phyloP scores from a whole-genome alignment of 495 filamentous ascomycete species.

The Aspergillus incahuasiensis region DNA sequence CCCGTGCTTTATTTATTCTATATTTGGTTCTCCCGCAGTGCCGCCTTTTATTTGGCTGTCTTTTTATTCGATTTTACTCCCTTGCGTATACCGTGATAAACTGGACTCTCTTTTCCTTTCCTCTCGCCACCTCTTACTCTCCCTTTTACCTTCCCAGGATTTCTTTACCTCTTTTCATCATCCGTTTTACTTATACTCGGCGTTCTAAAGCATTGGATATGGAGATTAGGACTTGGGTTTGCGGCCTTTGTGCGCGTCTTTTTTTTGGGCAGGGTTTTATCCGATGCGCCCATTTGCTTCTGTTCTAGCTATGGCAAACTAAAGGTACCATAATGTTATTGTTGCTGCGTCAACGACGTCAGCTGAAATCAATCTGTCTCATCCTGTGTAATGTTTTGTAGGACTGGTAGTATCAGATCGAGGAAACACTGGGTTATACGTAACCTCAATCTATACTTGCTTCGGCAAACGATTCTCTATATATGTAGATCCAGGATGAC shows the following conservation, averaged over 20 bases:
- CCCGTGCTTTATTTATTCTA: conserved; percentile 23
- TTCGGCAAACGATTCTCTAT: no score
- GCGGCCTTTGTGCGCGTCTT: conserved; percentile 14
- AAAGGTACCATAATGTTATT: conserved; percentile 21
- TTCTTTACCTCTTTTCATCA: conserved; percentile 23
- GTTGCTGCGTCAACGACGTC: background rate
- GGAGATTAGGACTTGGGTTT: conserved; percentile 31
- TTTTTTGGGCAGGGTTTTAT: conserved; percentile 16
- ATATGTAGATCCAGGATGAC: no score
- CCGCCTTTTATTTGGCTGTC: conserved; percentile 17
- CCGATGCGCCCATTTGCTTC: conserved; percentile 13
- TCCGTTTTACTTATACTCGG: conserved; percentile 20
- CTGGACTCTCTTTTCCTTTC: conserved; percentile 20
- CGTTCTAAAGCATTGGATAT: conserved; percentile 37
- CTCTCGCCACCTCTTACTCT: conserved; percentile 11
- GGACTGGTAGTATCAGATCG: background rate
- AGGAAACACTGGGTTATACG: no score
- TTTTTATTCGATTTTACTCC: conserved; percentile 8
- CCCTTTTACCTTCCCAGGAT: conserved; percentile 1
- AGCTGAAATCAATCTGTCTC: background rate
- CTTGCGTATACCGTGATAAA: conserved; percentile 23
- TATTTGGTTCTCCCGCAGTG: conserved; percentile 5
- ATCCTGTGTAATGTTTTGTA: background rate
- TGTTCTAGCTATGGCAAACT: conserved; percentile 18
- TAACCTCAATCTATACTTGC: no score